Base-by-base conservation (phyloP, 1,284 basidiomycete genomes). In the Vanrija pseudolonga region DNA sequence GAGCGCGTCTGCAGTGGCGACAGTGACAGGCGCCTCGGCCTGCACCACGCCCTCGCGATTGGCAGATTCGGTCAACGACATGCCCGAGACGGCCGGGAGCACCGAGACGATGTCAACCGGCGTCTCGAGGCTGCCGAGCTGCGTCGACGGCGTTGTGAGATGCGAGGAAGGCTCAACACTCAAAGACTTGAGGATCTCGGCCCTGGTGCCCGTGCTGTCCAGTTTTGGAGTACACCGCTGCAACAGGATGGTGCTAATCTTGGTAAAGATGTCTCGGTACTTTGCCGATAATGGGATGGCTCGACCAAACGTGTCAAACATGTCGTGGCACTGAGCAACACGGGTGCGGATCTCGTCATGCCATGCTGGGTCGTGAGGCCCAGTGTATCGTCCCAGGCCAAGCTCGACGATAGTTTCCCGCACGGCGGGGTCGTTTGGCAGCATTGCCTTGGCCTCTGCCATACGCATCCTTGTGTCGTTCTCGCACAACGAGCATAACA, bases 401-500 rank as follows among this genome's bases (percentile, higher is more conserved):
- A 60, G 49, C 22, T 60, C 58, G n/a, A 56, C 50, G 0, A 43
- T 51, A 5, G 36, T 38, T 9, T 45, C 43, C 7, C 44, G 42
- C 8, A 38, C 42, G 2, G 46, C 42, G 4, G 43, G 53, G 3
- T 19, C 22, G 28, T 44, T 45, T 3, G 45, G 48, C 11, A 44
- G 43, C 11, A 11, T 22, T 9, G 32, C 38, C n/a, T 37, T 38
- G n/a, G 22, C 28, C n/a, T 39, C 41, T 15, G 42, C 50, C 0
- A 36, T 47, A 23, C 55, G 55, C 58, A 60, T 57, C 26, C 65
- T 62, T 11, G 58, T 62, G 32, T 67, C 65, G 56, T 63, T 63
- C 36, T 69, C 67, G 61, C 62, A 65, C 48, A 69, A 24, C 23
- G 60, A 67, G 51, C 66, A 69, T 18, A 69, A 53, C 2, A 69